Evolutionary conservation across 331 rosid species (phyloP).

Genomic region (Rhamnella rubrinervis): DNA sequence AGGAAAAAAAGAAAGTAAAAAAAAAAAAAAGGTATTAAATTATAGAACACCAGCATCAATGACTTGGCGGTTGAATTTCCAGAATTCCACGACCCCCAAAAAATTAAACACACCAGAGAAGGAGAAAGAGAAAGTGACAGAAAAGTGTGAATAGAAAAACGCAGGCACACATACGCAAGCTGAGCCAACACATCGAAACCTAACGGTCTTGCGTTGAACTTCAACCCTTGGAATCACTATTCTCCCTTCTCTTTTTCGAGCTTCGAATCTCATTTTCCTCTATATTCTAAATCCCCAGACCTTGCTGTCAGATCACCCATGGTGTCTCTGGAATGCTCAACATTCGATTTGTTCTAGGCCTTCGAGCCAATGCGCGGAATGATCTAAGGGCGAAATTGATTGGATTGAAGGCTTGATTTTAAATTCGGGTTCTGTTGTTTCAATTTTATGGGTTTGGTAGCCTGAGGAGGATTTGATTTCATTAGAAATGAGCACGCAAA

Average conservation of each 20-base stretch:
- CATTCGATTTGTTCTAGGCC: conserved; percentile 16
- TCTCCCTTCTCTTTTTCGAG: background rate
- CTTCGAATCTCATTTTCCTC: conserved; percentile 14
- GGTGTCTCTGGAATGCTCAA: conserved; percentile 6
- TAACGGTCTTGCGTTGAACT: conserved; percentile 44
- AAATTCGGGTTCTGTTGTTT: conserved; percentile 6
- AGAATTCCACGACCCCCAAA: background rate
- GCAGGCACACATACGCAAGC: conserved; percentile 19
- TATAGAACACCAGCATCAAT: conserved; percentile 3
- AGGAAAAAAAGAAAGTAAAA: too few relatives aligned
- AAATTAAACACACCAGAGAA: background rate
- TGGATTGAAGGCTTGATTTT: conserved; percentile 21
- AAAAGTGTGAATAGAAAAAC: conserved; percentile 15
- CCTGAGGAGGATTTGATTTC: conserved; percentile 1
- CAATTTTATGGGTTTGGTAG: background rate
- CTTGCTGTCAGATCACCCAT: conserved; percentile 25
- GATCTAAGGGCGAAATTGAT: conserved; percentile 12
- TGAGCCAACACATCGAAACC: conserved; percentile 25
- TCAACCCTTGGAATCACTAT: conserved; percentile 4
- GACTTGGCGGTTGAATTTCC: conserved; percentile 31
- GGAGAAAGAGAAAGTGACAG: conserved; percentile 32
- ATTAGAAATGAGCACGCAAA: conserved; percentile 56
- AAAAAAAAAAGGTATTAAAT: too few relatives aligned
- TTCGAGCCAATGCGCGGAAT: conserved; percentile 2
- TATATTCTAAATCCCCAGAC: background rate